Base-by-base conservation (phyloP, 192 early-diverging fungal species). In the Radiomyces spectabilis region DNA sequence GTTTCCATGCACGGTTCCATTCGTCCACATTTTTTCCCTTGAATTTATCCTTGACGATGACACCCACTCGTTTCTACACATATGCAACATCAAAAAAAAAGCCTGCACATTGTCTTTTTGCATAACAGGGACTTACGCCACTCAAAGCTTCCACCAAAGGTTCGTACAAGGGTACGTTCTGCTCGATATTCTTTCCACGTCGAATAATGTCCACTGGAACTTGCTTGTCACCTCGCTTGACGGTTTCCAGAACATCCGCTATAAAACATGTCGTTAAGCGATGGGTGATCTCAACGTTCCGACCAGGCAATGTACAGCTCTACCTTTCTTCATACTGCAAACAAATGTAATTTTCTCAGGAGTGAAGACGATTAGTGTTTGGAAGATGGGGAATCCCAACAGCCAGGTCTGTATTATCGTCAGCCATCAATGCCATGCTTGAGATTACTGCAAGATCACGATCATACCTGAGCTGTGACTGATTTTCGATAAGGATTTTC, bases 341-440 rank as follows among this genome's bases (percentile, higher is more conserved):
- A 94, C 61, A 59, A 99, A 76, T 18, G 84, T 78, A 16, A 92
- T 59, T 59, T 85, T 88, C 61, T 84, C 83, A 26, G 68, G 75
- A 15, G 86, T 86, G 34, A 94, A 72, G 30, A 93, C 46, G 16
- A 92, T 79, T 21, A 94, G 65, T 4, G 92, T 92, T 50, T 97
- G 88, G 2, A 85, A 78, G 53, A 95, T 89, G 63, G 97, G 94
- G 55, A 92, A 89, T 34, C 93, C 93, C 38, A 95, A 76, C 45
- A 95, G 76, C 94, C 94, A 99, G 41, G 81, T 83, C 82, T 98
- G 72, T 18, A 51, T n/a, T n/a, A n/a, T n/a, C n/a, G 26, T 59
- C 2, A 21, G 37, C n/a, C 15, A 24, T n/a, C n/a, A n/a, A n/a
- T n/a, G n/a, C n/a, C n/a, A n/a, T n/a, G n/a, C n/a, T n/a, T n/a